phyloP scores from a whole-genome alignment of 75 land plant genomes.

The Selaginella moellendorffii region DNA sequence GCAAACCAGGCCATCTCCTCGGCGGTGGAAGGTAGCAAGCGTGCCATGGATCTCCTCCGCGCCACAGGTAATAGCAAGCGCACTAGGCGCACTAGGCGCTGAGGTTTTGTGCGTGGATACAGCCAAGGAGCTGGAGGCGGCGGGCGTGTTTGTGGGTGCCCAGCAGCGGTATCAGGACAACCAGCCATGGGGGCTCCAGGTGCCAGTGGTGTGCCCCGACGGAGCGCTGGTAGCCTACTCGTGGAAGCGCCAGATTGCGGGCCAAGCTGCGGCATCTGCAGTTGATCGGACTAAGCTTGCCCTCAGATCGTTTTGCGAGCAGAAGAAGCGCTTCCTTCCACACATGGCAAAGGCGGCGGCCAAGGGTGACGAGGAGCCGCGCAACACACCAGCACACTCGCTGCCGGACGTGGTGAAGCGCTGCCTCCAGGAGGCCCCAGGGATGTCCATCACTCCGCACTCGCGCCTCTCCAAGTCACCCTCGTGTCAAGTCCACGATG shows the following conservation, averaged over 20 bases:
- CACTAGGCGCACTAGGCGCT: not conserved
- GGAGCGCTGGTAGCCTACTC: slow-evolving; percentile 94
- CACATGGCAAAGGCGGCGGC: slow-evolving; percentile 19
- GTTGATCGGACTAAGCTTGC: slow-evolving; percentile 91
- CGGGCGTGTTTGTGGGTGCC: slow-evolving; percentile 74
- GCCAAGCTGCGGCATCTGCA: slow-evolving; percentile 98
- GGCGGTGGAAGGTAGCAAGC: not conserved
- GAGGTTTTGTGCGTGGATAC: not conserved
- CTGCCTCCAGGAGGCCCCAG: no score
- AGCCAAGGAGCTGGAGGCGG: slow-evolving; percentile 75
- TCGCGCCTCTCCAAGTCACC: no score
- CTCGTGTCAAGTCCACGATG: no score
- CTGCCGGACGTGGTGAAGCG: no score
- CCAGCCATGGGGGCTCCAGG: slow-evolving; percentile 80
- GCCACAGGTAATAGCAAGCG: not conserved
- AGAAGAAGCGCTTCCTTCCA: slow-evolving; percentile 83
- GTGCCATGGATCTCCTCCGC: not conserved
- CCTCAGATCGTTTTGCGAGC: slow-evolving; percentile 85
- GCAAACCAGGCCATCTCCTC: not conserved
- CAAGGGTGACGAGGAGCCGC: not conserved
- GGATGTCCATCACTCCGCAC: no score
- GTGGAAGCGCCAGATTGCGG: slow-evolving; percentile 98
- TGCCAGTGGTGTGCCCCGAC: slow-evolving; percentile 93
- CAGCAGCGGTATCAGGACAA: slow-evolving; percentile 51
- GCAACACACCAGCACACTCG: no score